Evolutionary conservation across 2,329 filamentous ascomycete species (phyloP), one percentile per base, ranked within the genome.

Genomic region (Epichloe gansuensis): DNA sequence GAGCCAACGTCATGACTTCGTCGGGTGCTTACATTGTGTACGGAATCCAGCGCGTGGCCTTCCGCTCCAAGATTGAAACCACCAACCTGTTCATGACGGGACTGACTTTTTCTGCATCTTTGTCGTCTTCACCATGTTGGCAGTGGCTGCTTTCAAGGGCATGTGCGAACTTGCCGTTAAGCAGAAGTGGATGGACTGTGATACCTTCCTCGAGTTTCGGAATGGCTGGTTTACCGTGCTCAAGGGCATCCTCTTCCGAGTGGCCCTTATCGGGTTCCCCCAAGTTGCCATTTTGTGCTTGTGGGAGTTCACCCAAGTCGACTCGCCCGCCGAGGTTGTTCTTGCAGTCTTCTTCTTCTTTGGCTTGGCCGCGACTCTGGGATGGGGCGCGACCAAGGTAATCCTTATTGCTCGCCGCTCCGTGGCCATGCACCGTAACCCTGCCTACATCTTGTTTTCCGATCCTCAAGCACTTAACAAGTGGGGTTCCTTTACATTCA

Each of bases 401-500:
- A 87, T 95, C 61, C 81, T 82, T 52, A 86, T 97, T 57, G 91
- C 90, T 37, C 88, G 88, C 64, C 86, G 88, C 61, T 96, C 91
- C 35, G 86, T 95, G 57, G 72, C 79, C 53, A 88, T 95, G 82
- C 91, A 96, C 76, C 91, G 91, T 72, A 96, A 95, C 72, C 90
- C 91, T 28, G 91, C 91, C 31, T 96, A 96, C 70, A 95, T 96
- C 61, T 82, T 97, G 56, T 97, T 94, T 73, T 95, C 91, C 2
- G 91, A 97, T 63, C 90, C 91, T n/a, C 80, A 88, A 57, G 85
- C 87, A 51, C 80, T 97, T 58, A 95, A 96, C 80, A 95, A 95
- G 72, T 96, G 91, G 91, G 91, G 23, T 96, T 96, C 75, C 80
- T 97, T 58, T 97, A 97, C 66, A 89, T 97, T 42, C 91, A 95